Evolutionary conservation across 2,329 filamentous ascomycete genomes (phyloP), one percentile per base, ranked within the genome.

Genomic region (Aureobasidium leucospermi): DNA sequence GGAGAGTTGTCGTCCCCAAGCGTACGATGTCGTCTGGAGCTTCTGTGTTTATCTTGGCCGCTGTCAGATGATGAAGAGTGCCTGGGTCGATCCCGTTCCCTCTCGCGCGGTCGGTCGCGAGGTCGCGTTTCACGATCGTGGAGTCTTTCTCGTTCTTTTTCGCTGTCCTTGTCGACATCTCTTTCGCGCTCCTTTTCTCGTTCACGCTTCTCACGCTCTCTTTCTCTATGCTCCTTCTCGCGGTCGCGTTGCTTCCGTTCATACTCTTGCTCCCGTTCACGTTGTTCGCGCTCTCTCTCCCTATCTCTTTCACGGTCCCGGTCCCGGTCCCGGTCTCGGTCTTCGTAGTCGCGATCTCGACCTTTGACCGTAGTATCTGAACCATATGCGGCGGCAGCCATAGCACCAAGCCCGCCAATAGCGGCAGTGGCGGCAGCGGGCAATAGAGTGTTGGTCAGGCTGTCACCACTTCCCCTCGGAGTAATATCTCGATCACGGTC

Each of bases 401-500:
- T 63, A 15, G 60, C 64, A 23, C 53, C 62, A 38, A 61, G 52
- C 49, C 59, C 57, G 19, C 57, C 61, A 34, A 65, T 53, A 10
- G 19, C 55, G 23, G 60, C 64, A 39, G 59, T 59, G n/a, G 45
- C 55, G 2, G 62, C 64, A 52, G 60, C 64, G 11, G 64, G 63
- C 4, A 64, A 48, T 7, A 63, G 56, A 16, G 61, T 48, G 11
- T 43, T 63, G n/a, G 58, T 45, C 16, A 64, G 58, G 31, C 56
- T 63, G 16, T 60, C 51, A 15, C 31, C 47, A 28, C 60, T 63
- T 11, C 58, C 62, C 34, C 60, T 62, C 19, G 61, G 58, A 66
- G 61, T 63, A 63, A 28, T 23, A 10, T 67, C 65, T 36, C 67
- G 67, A 34, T 74, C 71, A 15, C 71, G 65, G 9, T 62, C 59